These are phyloP conservation scores for Cystobasidium pallidum DNA, from an alignment of 1,284 basidiomycete species.

Conservation along the genomic window DNA sequence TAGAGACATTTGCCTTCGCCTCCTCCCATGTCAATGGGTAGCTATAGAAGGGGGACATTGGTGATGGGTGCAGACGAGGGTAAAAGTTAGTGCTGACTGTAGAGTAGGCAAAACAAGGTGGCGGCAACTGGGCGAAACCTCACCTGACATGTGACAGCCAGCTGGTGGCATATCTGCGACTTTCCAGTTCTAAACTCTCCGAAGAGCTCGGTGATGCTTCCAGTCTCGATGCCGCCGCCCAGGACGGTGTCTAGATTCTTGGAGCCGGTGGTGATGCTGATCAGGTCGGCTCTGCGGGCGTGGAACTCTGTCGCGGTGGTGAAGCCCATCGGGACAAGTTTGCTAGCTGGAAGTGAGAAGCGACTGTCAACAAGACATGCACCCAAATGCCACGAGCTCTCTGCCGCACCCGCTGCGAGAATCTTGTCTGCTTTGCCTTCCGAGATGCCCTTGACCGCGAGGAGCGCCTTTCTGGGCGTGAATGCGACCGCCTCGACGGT, in stretches of 20 bases:
- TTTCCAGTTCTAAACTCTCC: conserved; percentile 99
- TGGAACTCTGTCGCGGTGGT: conserved; percentile 98
- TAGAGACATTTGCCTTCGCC: conserved; percentile 99
- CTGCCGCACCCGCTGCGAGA: conserved; percentile 75
- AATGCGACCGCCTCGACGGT: conserved; percentile 94
- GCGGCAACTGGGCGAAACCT: conserved; percentile 3
- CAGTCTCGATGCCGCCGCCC: conserved; percentile 98
- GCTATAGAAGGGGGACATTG: too few relatives aligned
- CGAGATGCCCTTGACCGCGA: conserved; percentile 94
- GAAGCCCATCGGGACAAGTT: conserved; percentile 96
- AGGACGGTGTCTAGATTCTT: conserved; percentile 94
- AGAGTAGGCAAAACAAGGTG: neutral
- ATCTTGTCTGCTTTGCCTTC: conserved; percentile 99
- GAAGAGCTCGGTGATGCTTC: conserved; percentile 96
- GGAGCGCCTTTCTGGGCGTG: conserved; percentile 91
- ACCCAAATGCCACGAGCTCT: neutral
- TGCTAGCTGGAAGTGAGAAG: conserved; percentile 68
- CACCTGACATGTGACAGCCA: conserved; percentile 93
- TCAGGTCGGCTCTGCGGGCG: conserved; percentile 89
- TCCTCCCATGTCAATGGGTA: conserved; percentile 96
- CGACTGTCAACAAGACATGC: neutral
- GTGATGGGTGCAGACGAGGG: too few relatives aligned
- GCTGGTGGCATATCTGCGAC: conserved; percentile 96
- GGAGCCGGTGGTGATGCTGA: conserved; percentile 95
- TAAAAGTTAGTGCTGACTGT: too few relatives aligned